Evolutionary conservation across 495 filamentous ascomycete species (phyloP).

Genomic region (Talaromyces borbonicus): DNA sequence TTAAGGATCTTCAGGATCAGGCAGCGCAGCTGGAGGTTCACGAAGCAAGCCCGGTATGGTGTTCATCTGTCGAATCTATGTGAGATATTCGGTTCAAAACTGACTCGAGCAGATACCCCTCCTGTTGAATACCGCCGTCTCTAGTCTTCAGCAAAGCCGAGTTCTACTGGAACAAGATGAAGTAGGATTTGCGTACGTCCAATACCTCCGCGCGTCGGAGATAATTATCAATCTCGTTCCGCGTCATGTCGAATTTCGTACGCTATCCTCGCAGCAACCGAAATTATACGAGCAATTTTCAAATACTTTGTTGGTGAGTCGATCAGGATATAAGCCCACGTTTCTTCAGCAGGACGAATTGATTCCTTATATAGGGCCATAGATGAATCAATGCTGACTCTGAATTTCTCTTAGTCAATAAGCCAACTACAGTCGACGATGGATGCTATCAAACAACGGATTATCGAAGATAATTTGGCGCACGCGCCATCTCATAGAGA

Average conservation of each 20-base stretch:
- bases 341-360: too few species aligned
- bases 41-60: constrained; percentile 32
- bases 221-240: constrained; percentile 69
- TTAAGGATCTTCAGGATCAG: constrained; percentile 59
- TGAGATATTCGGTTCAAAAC: constrained; percentile 12
- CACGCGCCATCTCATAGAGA: constrained; percentile 24
- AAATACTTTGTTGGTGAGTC: constrained; percentile 30
- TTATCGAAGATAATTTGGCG: constrained; percentile 32
- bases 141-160: constrained; percentile 27
- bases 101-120: constrained; percentile 20
- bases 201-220: constrained; percentile 72
- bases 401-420: constrained; percentile 18
- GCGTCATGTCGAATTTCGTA: constrained; percentile 53
- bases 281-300: constrained; percentile 34
- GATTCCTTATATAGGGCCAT: too few species aligned
- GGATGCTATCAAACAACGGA: constrained; percentile 35
- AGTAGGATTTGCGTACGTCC: constrained; percentile 56
- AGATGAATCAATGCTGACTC: not conserved
- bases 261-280: constrained; percentile 20
- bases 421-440: constrained; percentile 39
- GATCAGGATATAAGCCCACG: not conserved
- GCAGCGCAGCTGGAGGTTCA: constrained; percentile 31
- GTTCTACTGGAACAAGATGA: constrained; percentile 36
- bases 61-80: not conserved
- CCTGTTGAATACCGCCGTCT: constrained; percentile 25